A percentile compares a stretch with the other conserved stretches of the same genome.
Evolutionary conservation across 2,329 filamentous ascomycete genomes (phyloP).

Genomic region (Blumeria hordei): DNA sequence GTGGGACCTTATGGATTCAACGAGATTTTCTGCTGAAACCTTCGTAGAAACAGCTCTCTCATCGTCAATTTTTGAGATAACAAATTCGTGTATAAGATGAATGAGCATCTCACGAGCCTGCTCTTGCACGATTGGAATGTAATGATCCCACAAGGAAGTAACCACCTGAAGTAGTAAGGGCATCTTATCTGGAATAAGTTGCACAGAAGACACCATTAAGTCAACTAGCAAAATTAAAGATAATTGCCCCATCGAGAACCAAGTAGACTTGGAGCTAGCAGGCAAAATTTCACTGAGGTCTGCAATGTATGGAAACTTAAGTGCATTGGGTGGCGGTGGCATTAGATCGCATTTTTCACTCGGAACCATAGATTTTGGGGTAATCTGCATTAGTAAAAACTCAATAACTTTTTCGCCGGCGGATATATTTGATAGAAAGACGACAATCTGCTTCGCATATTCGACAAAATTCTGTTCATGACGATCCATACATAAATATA

Average conservation of each 20-base stretch:
- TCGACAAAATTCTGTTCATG: slow-evolving; percentile 96
- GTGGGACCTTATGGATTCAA: slow-evolving; percentile 66
- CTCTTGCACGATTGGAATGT: slow-evolving; percentile 82
- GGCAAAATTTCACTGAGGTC: slow-evolving; percentile 60
- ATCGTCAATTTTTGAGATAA: slow-evolving; percentile 57
- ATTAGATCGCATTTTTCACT: slow-evolving; percentile 53
- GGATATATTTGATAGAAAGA: slow-evolving; percentile 71
- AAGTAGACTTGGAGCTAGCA: slow-evolving; percentile 72
- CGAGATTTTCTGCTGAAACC: slow-evolving; percentile 60
- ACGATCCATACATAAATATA: slow-evolving; percentile 73
- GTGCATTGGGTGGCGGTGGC: slow-evolving; percentile 47
- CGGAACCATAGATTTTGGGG: slow-evolving; percentile 89
- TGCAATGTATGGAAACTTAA: slow-evolving; percentile 65
- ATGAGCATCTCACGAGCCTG: slow-evolving; percentile 95
- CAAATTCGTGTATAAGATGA: slow-evolving; percentile 85
- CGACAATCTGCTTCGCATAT: slow-evolving; percentile 93
- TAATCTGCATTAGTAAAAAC: slow-evolving; percentile 75
- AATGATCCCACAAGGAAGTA: slow-evolving; percentile 90
- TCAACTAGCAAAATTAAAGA: slow-evolving; percentile 87
- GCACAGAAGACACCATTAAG: slow-evolving; percentile 78
- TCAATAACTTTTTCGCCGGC: slow-evolving; percentile 83
- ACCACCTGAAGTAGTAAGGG: slow-evolving; percentile 77
- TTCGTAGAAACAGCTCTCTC: slow-evolving; percentile 36
- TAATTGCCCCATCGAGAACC: slow-evolving; percentile 78
- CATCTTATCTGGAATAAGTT: slow-evolving; percentile 54